phyloP scores from a whole-genome alignment of 1,139 yeast genomes.

The Suhomyces maxii region DNA sequence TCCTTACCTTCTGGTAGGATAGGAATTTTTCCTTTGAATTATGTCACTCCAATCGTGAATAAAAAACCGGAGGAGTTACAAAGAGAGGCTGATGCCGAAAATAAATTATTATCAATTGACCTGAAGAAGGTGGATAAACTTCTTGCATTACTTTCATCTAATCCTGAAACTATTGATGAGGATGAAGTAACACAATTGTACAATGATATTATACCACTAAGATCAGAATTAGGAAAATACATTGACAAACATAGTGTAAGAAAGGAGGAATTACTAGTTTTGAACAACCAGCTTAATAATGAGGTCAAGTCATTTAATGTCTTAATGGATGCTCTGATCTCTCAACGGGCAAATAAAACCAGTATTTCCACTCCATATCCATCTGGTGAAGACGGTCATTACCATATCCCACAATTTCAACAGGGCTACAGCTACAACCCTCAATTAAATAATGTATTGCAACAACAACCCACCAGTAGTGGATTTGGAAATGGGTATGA shows the following conservation, averaged over 20 bases:
- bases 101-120: slow-evolving; percentile 28
- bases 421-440: slow-evolving; percentile 4
- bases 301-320: slow-evolving; percentile 73
- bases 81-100: slow-evolving; percentile 33
- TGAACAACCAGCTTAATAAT: slow-evolving; percentile 65
- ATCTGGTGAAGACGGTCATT: slow-evolving; percentile 10
- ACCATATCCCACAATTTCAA: slow-evolving; percentile 1
- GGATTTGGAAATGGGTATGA: slow-evolving; percentile 36
- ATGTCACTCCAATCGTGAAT: slow-evolving; percentile 77
- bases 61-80: slow-evolving; percentile 53
- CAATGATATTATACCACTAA: slow-evolving; percentile 66
- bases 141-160: slow-evolving; percentile 52
- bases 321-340: slow-evolving; percentile 55
- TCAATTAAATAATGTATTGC: slow-evolving; percentile 15
- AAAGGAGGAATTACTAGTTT: slow-evolving; percentile 70
- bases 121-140: slow-evolving; percentile 27
- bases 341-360: slow-evolving; percentile 20
- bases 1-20: slow-evolving; percentile 68
- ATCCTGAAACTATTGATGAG: slow-evolving; percentile 29
- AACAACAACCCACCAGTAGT: slow-evolving; percentile 36
- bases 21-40: slow-evolving; percentile 94
- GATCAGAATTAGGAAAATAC: slow-evolving; percentile 69
- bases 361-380: slow-evolving; percentile 21
- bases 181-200: slow-evolving; percentile 57
- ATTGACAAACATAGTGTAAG: slow-evolving; percentile 75